Evolutionary conservation across 2,329 filamentous ascomycete genomes (phyloP).

Genomic region (Calcarisporium arbuscula): DNA sequence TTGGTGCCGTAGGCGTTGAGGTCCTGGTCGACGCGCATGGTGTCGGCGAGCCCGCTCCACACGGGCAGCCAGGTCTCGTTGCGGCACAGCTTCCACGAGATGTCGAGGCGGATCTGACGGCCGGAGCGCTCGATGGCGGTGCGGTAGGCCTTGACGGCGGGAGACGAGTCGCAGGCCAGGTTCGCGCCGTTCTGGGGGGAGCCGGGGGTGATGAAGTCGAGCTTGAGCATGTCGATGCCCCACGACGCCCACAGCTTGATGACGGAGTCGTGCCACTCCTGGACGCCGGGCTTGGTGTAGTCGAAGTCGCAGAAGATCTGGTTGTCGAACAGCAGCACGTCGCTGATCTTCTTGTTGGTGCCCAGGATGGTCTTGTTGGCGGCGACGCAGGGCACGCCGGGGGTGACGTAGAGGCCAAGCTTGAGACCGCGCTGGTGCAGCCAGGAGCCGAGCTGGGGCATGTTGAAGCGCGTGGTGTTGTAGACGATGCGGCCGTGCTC

Average conservation of each 20-base stretch:
- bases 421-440: constrained; percentile 5
- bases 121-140: constrained; percentile 8
- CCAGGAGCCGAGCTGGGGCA: constrained; percentile 9
- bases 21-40: constrained; percentile 9
- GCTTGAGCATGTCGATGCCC: constrained; percentile 11
- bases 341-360: constrained; percentile 4
- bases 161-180: constrained; percentile 6
- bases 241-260: constrained; percentile 9
- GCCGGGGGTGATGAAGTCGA: constrained; percentile 9
- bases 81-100: constrained; percentile 11
- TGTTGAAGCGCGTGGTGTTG: constrained; percentile 8
- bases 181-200: constrained; percentile 9
- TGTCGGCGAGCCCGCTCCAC: constrained; percentile 7
- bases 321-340: constrained; percentile 4
- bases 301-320: constrained; percentile 10
- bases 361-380: constrained; percentile 8
- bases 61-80: constrained; percentile 10
- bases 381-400: constrained; percentile 9
- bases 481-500: constrained; percentile 7
- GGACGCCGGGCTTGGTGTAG: constrained; percentile 7
- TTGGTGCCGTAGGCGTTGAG: constrained; percentile 9
- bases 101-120: constrained; percentile 7
- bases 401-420: constrained; percentile 8
- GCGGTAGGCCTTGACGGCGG: constrained; percentile 6
- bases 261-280: constrained; percentile 9